A percentile compares a stretch with the other conserved stretches of the same genome.
Evolutionary conservation across 2,329 filamentous ascomycete species (phyloP).

Genomic region (Xylaria sp.): DNA sequence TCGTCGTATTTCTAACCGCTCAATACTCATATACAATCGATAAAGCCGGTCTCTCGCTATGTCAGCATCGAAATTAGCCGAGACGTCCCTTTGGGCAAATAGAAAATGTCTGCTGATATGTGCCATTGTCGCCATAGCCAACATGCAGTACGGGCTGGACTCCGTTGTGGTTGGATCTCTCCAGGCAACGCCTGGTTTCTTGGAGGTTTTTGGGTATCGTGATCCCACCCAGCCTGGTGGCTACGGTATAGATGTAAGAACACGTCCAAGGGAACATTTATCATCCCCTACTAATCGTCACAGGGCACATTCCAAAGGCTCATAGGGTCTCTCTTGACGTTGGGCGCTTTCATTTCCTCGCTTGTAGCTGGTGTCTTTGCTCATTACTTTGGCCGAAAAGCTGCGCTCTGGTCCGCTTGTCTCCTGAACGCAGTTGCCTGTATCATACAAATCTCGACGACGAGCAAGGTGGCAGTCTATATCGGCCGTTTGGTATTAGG

Average conservation of each 20-base stretch:
- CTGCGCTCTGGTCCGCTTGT: slow-evolving; percentile 61
- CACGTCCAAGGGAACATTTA: not conserved
- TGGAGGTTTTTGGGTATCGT: slow-evolving; percentile 61
- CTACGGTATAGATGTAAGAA: slow-evolving; percentile 56
- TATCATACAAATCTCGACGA: slow-evolving; percentile 57
- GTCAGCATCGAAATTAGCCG: slow-evolving; percentile 43
- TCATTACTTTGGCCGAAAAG: slow-evolving; percentile 58
- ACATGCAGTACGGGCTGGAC: slow-evolving; percentile 65
- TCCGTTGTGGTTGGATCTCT: slow-evolving; percentile 58
- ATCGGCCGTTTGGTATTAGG: slow-evolving; percentile 59
- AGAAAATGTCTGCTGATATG: slow-evolving; percentile 60
- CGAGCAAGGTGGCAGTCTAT: slow-evolving; percentile 56
- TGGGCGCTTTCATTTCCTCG: slow-evolving; percentile 62
- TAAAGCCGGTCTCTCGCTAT: slow-evolving; percentile 31
- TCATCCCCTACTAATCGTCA: slow-evolving; percentile 41
- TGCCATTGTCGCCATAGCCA: slow-evolving; percentile 58
- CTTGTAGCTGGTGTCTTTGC: slow-evolving; percentile 60
- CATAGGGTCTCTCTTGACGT: slow-evolving; percentile 62
- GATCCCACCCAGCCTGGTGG: slow-evolving; percentile 51
- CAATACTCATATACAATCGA: not conserved
- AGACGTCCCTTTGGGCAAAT: slow-evolving; percentile 54
- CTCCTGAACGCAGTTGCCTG: slow-evolving; percentile 57
- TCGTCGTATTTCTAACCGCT: not conserved
- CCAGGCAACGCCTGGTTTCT: slow-evolving; percentile 63
- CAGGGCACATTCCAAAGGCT: slow-evolving; percentile 63